phyloP scores from a whole-genome alignment of 2,329 filamentous ascomycete species.

The Scytalidium sp. region DNA sequence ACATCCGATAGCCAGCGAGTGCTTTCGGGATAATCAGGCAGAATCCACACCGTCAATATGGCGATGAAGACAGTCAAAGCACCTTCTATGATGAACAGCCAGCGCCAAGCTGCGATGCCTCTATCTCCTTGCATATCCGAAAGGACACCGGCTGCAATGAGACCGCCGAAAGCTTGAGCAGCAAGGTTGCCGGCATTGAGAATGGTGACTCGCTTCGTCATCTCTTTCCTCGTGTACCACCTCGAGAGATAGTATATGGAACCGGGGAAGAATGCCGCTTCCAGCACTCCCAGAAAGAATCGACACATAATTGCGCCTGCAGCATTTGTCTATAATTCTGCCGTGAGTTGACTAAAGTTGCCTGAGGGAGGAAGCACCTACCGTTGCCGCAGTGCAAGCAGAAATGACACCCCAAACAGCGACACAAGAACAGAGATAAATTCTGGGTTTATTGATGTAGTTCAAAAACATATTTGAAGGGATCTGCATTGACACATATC shows the following conservation, averaged over 20 bases:
- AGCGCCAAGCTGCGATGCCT: constrained; percentile 56
- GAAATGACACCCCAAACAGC: constrained; percentile 60
- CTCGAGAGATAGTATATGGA: constrained; percentile 61
- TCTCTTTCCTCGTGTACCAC: constrained; percentile 62
- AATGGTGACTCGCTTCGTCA: constrained; percentile 52
- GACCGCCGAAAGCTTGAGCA: constrained; percentile 57
- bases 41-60: constrained; percentile 42
- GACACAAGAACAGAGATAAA: constrained; percentile 51
- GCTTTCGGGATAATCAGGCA: constrained; percentile 55
- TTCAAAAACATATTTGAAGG: constrained; percentile 58
- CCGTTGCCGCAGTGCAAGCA: constrained; percentile 50
- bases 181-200: constrained; percentile 59
- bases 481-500: constrained; percentile 63
- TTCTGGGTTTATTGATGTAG: constrained; percentile 45
- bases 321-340: constrained; percentile 47
- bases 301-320: constrained; percentile 52
- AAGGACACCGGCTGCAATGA: constrained; percentile 57
- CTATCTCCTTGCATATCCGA: constrained; percentile 54
- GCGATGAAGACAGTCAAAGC: constrained; percentile 47
- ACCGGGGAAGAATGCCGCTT: constrained; percentile 64
- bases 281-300: constrained; percentile 59
- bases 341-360: too few relatives aligned
- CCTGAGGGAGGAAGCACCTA: too few relatives aligned
- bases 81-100: constrained; percentile 58
- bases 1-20: constrained; percentile 56